Evolutionary conservation across 441 rosid species (phyloP).

Genomic region (Adansonia gregorii): DNA sequence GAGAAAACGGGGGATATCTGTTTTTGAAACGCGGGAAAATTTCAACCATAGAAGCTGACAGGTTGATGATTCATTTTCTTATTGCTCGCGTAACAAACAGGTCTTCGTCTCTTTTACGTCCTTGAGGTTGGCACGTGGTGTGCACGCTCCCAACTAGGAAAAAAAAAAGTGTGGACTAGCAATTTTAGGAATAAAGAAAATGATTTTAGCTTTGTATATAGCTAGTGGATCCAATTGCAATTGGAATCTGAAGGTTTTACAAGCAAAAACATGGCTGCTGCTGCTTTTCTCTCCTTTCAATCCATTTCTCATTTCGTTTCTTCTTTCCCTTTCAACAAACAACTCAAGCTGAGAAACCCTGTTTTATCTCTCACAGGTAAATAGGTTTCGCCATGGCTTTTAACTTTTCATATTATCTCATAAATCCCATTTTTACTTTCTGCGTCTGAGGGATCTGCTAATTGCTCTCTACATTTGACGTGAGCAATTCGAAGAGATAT

Average conservation of each 20-base stretch:
- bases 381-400: not conserved
- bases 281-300: constrained; percentile 34
- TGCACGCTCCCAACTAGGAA: constrained; percentile 28
- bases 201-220: not conserved
- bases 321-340: constrained; percentile 34
- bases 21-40: not conserved
- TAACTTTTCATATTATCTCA: not conserved
- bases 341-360: constrained; percentile 35
- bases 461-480: not conserved
- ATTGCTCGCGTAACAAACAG: not conserved
- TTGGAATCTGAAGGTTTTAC: constrained; percentile 23
- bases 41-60: constrained; percentile 2
- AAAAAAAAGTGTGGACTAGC: constrained; percentile 29
- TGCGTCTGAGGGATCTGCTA: not conserved
- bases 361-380: constrained; percentile 44
- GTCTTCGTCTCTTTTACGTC: not conserved
- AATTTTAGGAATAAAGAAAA: constrained; percentile 17
- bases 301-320: constrained; percentile 24
- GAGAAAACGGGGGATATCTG: constrained; percentile 27
- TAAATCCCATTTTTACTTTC: not conserved
- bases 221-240: constrained; percentile 28
- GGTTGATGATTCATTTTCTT: not conserved
- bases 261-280: constrained; percentile 41
- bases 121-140: constrained; percentile 23
- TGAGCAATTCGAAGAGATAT: not conserved